Evolutionary conservation across 345 rosid species (phyloP).

Genomic region (Syzygium jambos): DNA sequence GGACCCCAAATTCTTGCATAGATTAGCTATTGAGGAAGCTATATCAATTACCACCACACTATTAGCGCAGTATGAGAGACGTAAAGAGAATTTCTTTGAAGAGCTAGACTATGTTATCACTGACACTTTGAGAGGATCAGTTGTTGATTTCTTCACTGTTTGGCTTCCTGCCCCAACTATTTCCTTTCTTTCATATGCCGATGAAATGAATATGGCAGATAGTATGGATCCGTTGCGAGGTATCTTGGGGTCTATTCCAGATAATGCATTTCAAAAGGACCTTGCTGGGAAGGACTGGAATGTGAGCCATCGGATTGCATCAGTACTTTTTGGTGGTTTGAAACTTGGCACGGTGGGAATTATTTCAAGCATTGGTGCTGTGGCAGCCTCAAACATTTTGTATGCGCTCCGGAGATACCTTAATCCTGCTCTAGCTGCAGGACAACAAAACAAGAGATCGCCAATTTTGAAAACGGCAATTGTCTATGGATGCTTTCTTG

Average conservation of each 20-base stretch:
- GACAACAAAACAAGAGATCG: conserved; percentile 54
- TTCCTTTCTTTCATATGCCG: conserved; percentile 67
- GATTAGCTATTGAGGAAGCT: conserved; percentile 89
- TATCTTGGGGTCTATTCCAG: conserved; percentile 84
- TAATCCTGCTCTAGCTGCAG: conserved; percentile 38
- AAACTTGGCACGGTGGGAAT: conserved; percentile 83
- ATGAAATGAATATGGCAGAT: conserved; percentile 38
- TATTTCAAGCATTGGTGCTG: conserved; percentile 80
- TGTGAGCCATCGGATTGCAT: conserved; percentile 66
- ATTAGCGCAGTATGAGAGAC: conserved; percentile 81
- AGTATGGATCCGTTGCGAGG: conserved; percentile 52
- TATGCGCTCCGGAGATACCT: conserved; percentile 41
- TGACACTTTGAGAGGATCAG: conserved; percentile 68
- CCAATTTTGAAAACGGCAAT: conserved; percentile 78
- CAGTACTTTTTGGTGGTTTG: conserved; percentile 75
- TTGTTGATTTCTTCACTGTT: conserved; percentile 85
- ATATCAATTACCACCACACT: conserved; percentile 88
- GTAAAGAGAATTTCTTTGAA: conserved; percentile 81
- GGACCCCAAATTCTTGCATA: conserved; percentile 82
- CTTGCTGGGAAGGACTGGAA: conserved; percentile 80
- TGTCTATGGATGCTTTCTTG: conserved; percentile 70
- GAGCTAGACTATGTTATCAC: conserved; percentile 92
- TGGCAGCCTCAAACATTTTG: conserved; percentile 65
- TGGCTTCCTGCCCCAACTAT: conserved; percentile 97
- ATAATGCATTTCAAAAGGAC: conserved; percentile 89